Evolutionary conservation across 176 grass and related monocot genomes (phyloP).

Genomic region (Saccharum officinarum): DNA sequence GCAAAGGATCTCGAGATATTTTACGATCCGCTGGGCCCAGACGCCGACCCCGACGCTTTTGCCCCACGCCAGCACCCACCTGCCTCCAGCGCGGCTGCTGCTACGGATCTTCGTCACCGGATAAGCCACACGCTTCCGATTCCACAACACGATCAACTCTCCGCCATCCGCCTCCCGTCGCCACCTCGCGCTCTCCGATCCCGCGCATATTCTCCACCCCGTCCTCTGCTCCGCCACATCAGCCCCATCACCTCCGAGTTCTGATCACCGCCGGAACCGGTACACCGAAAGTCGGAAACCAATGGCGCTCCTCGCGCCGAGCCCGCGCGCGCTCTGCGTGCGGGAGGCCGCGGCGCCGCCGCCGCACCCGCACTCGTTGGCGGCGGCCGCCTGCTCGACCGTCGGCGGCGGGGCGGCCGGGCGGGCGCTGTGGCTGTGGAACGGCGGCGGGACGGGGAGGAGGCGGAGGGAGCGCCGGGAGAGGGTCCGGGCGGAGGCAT

Average conservation of each 20-base stretch:
- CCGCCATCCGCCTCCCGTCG: background rate
- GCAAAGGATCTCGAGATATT: constrained; percentile 35
- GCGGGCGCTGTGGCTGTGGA: constrained; percentile 22
- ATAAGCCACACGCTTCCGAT: background rate
- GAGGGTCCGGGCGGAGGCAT: constrained; percentile 43
- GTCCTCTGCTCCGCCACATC: background rate
- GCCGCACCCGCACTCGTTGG: constrained; percentile 16
- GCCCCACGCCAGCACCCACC: background rate
- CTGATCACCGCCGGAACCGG: background rate
- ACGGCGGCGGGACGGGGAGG: background rate
- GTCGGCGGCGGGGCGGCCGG: constrained; percentile 39
- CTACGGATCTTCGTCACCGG: background rate
- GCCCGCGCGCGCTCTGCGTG: constrained; percentile 46
- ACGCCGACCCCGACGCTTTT: constrained; percentile 12
- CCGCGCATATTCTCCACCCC: background rate
- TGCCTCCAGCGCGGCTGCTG: background rate
- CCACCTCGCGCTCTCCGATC: constrained; percentile 15
- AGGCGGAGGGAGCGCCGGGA: background rate
- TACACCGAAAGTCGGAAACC: background rate
- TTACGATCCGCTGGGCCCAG: background rate
- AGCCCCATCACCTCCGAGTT: background rate
- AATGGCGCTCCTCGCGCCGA: constrained; percentile 64
- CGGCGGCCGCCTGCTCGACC: constrained; percentile 40
- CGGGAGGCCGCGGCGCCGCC: constrained; percentile 23
- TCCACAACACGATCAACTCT: constrained; percentile 24